Evolutionary conservation across 2,329 filamentous ascomycete species (phyloP), one percentile per base, ranked within the genome.

Genomic region (Fusarium duplospermum): DNA sequence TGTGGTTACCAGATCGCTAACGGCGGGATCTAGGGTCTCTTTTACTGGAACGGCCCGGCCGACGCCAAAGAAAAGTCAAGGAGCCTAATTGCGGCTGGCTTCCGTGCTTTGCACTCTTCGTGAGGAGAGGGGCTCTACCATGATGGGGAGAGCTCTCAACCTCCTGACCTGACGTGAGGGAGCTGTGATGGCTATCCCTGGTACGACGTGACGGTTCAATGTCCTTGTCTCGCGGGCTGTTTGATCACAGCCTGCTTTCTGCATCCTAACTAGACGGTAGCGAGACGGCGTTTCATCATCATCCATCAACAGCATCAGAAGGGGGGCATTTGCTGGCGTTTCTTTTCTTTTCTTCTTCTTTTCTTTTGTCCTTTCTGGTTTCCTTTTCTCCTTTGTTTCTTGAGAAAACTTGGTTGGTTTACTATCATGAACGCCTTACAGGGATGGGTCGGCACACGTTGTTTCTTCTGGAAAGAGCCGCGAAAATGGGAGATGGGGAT

Each of bases 31-130:
- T 75, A 91, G 89, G 94, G 94, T 0, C 83, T 96, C 10, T 96
- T 95, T 81, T 96, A 95, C 82, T 95, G 93, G 92, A 91, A 92
- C 62, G 93, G 91, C n/a, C 92, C 92, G 16, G 90, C 89, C 4
- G 94, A 96, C 83, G 88, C 89, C 31, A 86, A 83, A 74, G 87
- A 89, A 62, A 87, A 85, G 70, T 86, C 88, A 61, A 85, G 89
- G 61, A 91, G 89, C 78, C 81, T 92, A 63, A 84, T 92, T 68
- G 86, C 87, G 56, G 84, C 89, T 20, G 90, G 90, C 6, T 92
- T 91, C 79, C 86, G 87, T 66, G 86, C 88, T 10, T 80, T 91
- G 69, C 89, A 91, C 77, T 80, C 80, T 42, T 81, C 79, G 20
- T 82, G 60, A 80, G 18, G 69, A 24, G 47, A n/a, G 42, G 20